A percentile compares a stretch with the other conserved stretches of the same genome.
phyloP scores from a whole-genome alignment of 352 stramenopile species.

The Thraustochytrium sp. region DNA sequence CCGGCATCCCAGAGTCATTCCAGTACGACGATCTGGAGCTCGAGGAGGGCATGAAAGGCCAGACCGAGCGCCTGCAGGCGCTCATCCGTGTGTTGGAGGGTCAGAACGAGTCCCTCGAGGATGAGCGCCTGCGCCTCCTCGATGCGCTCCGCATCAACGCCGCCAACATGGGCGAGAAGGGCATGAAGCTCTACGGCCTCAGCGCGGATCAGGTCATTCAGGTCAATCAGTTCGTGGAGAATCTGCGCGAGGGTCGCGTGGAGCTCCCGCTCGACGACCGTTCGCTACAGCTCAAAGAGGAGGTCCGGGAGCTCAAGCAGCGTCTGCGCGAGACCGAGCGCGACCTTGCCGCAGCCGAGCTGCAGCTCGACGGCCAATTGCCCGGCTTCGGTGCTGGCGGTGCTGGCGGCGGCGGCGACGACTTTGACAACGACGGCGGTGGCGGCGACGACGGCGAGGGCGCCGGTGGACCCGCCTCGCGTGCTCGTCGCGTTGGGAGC shows the following conservation, averaged over 20 bases:
- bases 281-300: constrained; percentile 25
- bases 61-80: constrained; percentile 49
- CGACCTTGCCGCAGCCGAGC: constrained; percentile 46
- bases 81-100: constrained; percentile 55
- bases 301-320: constrained; percentile 48
- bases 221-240: constrained; percentile 61
- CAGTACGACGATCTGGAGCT: constrained; percentile 54
- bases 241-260: constrained; percentile 53
- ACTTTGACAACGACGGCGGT: neutral
- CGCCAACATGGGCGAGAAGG: constrained; percentile 57
- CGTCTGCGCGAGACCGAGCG: neutral
- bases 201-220: constrained; percentile 51
- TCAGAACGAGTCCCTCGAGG: constrained; percentile 57
- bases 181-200: constrained; percentile 57
- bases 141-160: constrained; percentile 53
- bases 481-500: neutral
- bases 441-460: too few species aligned
- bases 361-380: constrained; percentile 48
- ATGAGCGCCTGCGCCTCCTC: constrained; percentile 54
- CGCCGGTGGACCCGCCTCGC: neutral
- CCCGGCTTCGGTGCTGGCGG: neutral
- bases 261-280: constrained; percentile 58
- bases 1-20: constrained; percentile 50
- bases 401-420: neutral
- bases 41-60: constrained; percentile 48